Evolutionary conservation across 805 yeast species (phyloP).

Genomic region (Saccharomycopsis selenospora): DNA sequence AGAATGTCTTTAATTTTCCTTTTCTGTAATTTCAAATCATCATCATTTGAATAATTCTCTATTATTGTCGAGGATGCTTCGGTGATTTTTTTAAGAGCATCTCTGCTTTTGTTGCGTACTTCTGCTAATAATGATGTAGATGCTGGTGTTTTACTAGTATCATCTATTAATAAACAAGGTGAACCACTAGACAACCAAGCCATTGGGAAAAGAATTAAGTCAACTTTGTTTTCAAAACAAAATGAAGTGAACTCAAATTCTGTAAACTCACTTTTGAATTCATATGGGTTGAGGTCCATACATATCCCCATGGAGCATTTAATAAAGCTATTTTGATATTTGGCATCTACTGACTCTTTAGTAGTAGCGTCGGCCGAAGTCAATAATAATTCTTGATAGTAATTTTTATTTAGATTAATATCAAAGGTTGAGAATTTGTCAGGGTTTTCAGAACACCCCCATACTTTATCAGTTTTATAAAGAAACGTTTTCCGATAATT

Average conservation of each 20-base stretch:
- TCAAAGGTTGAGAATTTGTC: constrained; percentile 45
- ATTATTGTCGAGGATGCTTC: not conserved
- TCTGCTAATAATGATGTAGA: constrained; percentile 14
- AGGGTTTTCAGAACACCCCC: constrained; percentile 74
- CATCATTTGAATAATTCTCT: not conserved
- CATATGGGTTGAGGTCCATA: constrained; percentile 88
- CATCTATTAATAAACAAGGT: constrained; percentile 15
- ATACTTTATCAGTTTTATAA: constrained; percentile 68
- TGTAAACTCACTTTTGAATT: constrained; percentile 73
- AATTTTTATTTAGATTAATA: not conserved
- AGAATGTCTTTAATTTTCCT: not conserved
- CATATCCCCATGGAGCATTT: constrained; percentile 73
- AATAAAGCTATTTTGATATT: constrained; percentile 26
- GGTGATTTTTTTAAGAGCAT: constrained; percentile 16
- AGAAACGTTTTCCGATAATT: constrained; percentile 73
- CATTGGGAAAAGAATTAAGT: constrained; percentile 68
- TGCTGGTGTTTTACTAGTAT: constrained; percentile 4
- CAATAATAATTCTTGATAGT: not conserved
- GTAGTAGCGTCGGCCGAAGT: constrained; percentile 21
- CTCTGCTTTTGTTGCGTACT: constrained; percentile 5
- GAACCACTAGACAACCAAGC: constrained; percentile 71
- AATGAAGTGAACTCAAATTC: constrained; percentile 61
- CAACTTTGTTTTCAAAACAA: constrained; percentile 40
- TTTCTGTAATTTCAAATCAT: not conserved
- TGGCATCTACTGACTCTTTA: constrained; percentile 16